Base-by-base conservation (phyloP, 1,284 basidiomycete genomes). In the Trametes versicolor region DNA sequence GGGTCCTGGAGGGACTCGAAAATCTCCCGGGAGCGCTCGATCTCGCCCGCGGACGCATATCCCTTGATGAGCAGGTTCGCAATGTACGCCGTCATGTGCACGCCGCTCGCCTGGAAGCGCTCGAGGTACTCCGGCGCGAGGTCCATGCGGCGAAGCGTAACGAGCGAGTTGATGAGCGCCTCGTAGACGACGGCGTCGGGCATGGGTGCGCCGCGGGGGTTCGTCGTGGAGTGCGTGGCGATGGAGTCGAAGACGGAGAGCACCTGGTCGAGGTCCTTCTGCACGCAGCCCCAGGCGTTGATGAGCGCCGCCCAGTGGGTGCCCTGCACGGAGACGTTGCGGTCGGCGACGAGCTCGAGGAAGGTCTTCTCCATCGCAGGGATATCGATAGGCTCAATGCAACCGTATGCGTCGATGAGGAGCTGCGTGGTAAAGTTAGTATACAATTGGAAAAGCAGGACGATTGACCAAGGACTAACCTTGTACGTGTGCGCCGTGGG, bases 41-140 rank as follows among this genome's bases (percentile, higher is more conserved):
- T 82, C 52, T 91, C 83, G 6, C 91, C 91, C 8, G 85, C 85
- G 32, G 88, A 83, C 0, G 96, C 90, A 74, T 96, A 94, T 1
- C 93, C 95, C 75, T 92, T 92, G 81, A 99, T 99, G 71, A 98
- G 80, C 66, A 94, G 83, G 79, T 99, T 99, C 50, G 93, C 93
- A 68, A 99, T 94, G 78, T 99, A 99, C 0, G 98, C 97, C 0
- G 97, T 99, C 85, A 96, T 91, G 71, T 93, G 91, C 9, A 97
- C 87, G 36, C 89, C 88, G 2, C 85, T 83, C 0, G 78, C 73
- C 45, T 79, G 78, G 82, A 99, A 89, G 64, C 87, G 87, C 27
- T 81, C 76, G 43, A 92, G 78, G 75, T 95, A 95, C 21, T 80
- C 70, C 0, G 91, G 88, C 36, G 97, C 86, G 58, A 98, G 86